Percentiles rank a stretch among this genome's conserved stretches.
phyloP scores from a whole-genome alignment of 2,329 filamentous ascomycete species.

The Neopestalotiopsis sp. region DNA sequence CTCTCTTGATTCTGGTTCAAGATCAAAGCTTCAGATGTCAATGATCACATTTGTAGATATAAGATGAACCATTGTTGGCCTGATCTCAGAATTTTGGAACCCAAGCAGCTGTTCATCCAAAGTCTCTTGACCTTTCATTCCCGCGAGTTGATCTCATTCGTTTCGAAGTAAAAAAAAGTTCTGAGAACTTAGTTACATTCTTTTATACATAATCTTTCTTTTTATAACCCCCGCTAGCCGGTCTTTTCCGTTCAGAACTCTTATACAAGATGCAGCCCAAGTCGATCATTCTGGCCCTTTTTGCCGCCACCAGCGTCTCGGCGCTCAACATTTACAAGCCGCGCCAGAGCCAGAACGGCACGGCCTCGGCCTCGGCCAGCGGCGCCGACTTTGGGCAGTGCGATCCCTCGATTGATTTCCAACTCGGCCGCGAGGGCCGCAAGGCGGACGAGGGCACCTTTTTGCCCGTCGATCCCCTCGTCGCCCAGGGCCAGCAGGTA shows the following conservation, averaged over 20 bases:
- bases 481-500: conserved; percentile 55
- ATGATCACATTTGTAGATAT: not conserved
- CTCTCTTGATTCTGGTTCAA: not conserved
- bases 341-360: conserved; percentile 25
- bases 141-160: not conserved
- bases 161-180: conserved; percentile 20
- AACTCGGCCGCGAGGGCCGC: conserved; percentile 56
- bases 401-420: conserved; percentile 59
- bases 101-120: conserved; percentile 2
- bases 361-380: conserved; percentile 22
- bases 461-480: conserved; percentile 58
- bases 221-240: conserved; percentile 4
- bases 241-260: conserved; percentile 16
- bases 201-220: conserved; percentile 21
- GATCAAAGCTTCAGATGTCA: not conserved
- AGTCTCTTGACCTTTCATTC: not conserved
- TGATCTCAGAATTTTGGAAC: not conserved
- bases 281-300: conserved; percentile 25
- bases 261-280: conserved; percentile 26
- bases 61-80: not conserved
- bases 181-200: conserved; percentile 27
- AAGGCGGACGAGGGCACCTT: conserved; percentile 60
- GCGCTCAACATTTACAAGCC: conserved; percentile 21
- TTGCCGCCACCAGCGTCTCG: conserved; percentile 21
- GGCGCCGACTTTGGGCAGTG: conserved; percentile 55